Base-by-base conservation (phyloP, 1,284 basidiomycete species). In the Wolfiporia cocos region DNA sequence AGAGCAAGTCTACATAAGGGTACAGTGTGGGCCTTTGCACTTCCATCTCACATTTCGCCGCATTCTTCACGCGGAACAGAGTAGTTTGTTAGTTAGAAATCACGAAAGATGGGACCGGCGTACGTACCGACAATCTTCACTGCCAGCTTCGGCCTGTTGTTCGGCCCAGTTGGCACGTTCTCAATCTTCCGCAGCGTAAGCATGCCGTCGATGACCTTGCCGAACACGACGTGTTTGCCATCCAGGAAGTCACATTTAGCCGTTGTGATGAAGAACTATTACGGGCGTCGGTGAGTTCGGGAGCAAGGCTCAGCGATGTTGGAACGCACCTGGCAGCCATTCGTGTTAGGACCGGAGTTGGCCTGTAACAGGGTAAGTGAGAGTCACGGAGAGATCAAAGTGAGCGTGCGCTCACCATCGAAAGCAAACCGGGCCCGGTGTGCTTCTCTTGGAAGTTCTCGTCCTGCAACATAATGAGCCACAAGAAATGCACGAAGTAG, bases 401-500 rank as follows among this genome's bases (percentile, higher is more conserved):
- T 18, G 24, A 26, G 18, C 23, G 23, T 9, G 12, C 4, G 44
- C 70, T 39, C 51, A 82, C 89, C 91, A 94, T 94, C 17, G 89
- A 92, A 10, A 94, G 66, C 24, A 94, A 66, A 0, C 91, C 91
- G 2, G 91, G 82, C 0, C 74, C 84, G 0, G 77, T 82, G 60
- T 99, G 95, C 62, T 94, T 94, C 55, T 93, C 76, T 38, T 75
- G 72, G 57, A 99, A 99, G 63, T 93, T 97, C 69, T 99, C 95
- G 57, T 98, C 95, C 76, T 90, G 57, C 11, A 28, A 23, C 35
- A 15, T 20, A 23, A 26, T n/a, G n/a, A 23, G 9, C 32, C 17
- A 21, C 9, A 26, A 5, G 7, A 10, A 14, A 19, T n/a, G 10
- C 4, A n/a, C 1, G 18, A 18, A n/a, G n/a, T n/a, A 14, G 18